Evolutionary conservation across 371 early-diverging fungal species (phyloP), one percentile per base, ranked within the genome.

Genomic region (Apophysomyces trapeziformis): DNA sequence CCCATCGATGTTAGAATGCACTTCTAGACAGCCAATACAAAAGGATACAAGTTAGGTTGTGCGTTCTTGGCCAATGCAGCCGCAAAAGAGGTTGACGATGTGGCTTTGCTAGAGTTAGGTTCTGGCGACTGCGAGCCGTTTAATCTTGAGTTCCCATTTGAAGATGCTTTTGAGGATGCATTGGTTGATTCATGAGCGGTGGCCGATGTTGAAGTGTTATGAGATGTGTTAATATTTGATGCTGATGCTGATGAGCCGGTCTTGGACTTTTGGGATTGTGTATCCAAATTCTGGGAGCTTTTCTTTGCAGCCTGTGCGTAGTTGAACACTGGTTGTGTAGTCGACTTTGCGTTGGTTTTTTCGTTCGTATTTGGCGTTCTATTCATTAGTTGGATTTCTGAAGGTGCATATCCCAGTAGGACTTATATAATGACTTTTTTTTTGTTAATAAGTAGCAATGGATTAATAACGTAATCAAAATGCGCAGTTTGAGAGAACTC

Each of bases 261-360:
- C 54, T 50, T 50, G 54, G 54, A 50, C 54, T 50, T 50, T 50
- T 50, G 54, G 16, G 54, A n/a, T 1, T 50, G 54, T 50, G 54
- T 50, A 50, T 50, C 54, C 54, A 21, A 50, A 50, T 50, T 71
- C 61, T 73, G 74, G 46, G 76, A 75, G 70, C 70, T 73, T 73
- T 72, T 71, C 66, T 75, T 79, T 56, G 72, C 76, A 72, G 79
- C 79, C 66, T 73, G 76, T 71, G 79, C 79, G 76, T 79, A 75
- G 61, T 79, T 76, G 74, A 74, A 79, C 68, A 79, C 79, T 74
- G 72, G 67, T 75, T 73, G 69, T 47, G 66, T 57, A 69, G 73
- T 69, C 65, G 73, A 69, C 68, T 68, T 70, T 50, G 72, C 74
- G 74, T 72, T 72, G 41, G 69, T 67, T 60, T 72, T 69, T 60